Evolutionary conservation across 1,139 yeast genomes (phyloP).

Genomic region (Suhomyces panamericanus): DNA sequence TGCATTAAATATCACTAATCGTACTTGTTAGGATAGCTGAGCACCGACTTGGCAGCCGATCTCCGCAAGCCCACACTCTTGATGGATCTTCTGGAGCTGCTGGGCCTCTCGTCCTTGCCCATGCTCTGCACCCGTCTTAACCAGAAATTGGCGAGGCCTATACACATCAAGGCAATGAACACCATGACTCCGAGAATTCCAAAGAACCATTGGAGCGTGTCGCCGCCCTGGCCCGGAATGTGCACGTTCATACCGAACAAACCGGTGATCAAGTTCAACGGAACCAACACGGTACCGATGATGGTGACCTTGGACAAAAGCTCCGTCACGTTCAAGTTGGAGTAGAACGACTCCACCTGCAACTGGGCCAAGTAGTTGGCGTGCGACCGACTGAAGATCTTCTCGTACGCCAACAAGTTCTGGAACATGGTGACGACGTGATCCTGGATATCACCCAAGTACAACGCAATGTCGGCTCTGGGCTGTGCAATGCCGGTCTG

Average conservation of each 20-base stretch:
- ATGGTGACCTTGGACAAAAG: slow-evolving; percentile 87
- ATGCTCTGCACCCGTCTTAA: slow-evolving; percentile 23
- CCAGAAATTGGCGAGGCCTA: slow-evolving; percentile 39
- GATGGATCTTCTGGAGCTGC: slow-evolving; percentile 37
- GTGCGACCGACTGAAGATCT: slow-evolving; percentile 88
- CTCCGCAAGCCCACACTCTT: slow-evolving; percentile 46
- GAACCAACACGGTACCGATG: slow-evolving; percentile 87
- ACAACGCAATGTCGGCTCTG: slow-evolving; percentile 79
- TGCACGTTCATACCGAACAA: slow-evolving; percentile 93
- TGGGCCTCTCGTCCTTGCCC: slow-evolving; percentile 11
- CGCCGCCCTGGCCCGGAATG: slow-evolving; percentile 69
- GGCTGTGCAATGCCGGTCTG: slow-evolving; percentile 51
- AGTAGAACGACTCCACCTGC: slow-evolving; percentile 86
- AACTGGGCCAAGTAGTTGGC: slow-evolving; percentile 90
- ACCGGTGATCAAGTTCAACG: slow-evolving; percentile 88
- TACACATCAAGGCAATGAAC: slow-evolving; percentile 32
- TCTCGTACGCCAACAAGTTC: slow-evolving; percentile 84
- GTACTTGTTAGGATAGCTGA: slow-evolving; percentile 44
- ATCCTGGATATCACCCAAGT: slow-evolving; percentile 96
- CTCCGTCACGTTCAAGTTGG: slow-evolving; percentile 81
- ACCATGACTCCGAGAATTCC: slow-evolving; percentile 43
- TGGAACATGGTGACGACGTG: slow-evolving; percentile 96
- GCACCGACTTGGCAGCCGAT: slow-evolving; percentile 39
- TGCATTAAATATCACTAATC: slow-evolving; percentile 19
- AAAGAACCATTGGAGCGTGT: slow-evolving; percentile 40